Evolutionary conservation across 2,329 filamentous ascomycete species (phyloP).

Genomic region (Madurella fahalii): DNA sequence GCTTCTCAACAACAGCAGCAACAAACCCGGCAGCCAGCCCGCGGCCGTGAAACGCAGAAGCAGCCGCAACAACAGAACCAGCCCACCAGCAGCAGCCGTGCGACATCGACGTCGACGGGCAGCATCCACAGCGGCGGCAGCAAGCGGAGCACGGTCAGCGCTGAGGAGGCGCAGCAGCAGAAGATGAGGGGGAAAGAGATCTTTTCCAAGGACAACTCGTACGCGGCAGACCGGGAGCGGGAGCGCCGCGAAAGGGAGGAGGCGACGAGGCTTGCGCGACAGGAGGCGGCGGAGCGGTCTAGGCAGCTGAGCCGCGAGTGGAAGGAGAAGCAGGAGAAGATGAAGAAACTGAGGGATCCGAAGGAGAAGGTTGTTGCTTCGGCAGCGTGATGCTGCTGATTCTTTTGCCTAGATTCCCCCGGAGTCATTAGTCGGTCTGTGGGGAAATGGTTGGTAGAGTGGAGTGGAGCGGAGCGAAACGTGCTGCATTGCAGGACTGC

Average conservation of each 20-base stretch:
- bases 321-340: conserved; percentile 48
- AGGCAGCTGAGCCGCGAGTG: conserved; percentile 57
- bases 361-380: not conserved
- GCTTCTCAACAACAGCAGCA: not conserved
- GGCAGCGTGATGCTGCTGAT: not conserved
- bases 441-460: too few species aligned
- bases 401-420: too few species aligned
- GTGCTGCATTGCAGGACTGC: not conserved
- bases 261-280: conserved; percentile 50
- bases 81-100: conserved; percentile 31
- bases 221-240: conserved; percentile 44
- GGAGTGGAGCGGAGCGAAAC: not conserved
- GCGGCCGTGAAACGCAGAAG: conserved; percentile 22
- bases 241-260: conserved; percentile 53
- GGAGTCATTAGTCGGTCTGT: too few species aligned
- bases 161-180: conserved; percentile 49
- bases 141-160: conserved; percentile 39
- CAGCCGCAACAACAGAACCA: conserved; percentile 12
- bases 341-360: not conserved
- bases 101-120: conserved; percentile 44
- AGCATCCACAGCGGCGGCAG: conserved; percentile 34
- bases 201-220: conserved; percentile 48
- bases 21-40: conserved; percentile 9
- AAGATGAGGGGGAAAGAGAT: conserved; percentile 52
- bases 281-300: conserved; percentile 59